Evolutionary conservation across 495 filamentous ascomycete species (phyloP).

Genomic region (Cryomyces minteri): DNA sequence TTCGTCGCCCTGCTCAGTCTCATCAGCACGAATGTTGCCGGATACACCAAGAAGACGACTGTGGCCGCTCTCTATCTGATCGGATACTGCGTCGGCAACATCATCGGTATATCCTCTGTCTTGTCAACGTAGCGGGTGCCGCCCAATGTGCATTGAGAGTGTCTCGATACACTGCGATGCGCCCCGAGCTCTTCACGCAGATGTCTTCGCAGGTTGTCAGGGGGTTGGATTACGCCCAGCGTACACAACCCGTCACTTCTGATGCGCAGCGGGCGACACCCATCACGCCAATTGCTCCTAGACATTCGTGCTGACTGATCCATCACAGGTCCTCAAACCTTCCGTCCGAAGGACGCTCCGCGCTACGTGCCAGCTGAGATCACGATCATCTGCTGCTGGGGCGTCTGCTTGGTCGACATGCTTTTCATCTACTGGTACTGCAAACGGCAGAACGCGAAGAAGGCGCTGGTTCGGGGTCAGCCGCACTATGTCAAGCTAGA

Average conservation of each 20-base stretch:
- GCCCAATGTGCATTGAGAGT: background rate
- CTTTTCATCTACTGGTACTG: conserved; percentile 47
- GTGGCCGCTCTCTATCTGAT: conserved; percentile 54
- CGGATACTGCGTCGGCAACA: conserved; percentile 12
- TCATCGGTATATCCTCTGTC: conserved; percentile 18
- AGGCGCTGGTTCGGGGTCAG: conserved; percentile 29
- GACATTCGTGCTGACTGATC: conserved; percentile 4
- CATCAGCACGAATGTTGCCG: conserved; percentile 46
- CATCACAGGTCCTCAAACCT: conserved; percentile 33
- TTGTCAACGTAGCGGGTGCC: background rate
- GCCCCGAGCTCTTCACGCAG: background rate
- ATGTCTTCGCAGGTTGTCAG: no score
- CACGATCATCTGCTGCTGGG: conserved; percentile 46
- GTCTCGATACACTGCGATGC: background rate
- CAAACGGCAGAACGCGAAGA: conserved; percentile 38
- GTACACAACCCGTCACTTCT: no score
- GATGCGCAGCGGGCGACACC: no score
- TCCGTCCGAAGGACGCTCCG: conserved; percentile 36
- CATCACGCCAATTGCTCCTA: no score
- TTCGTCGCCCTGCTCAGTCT: conserved; percentile 39
- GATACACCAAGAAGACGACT: conserved; percentile 62
- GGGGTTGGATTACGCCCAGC: no score
- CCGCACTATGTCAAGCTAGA: conserved; percentile 45
- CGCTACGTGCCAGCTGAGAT: conserved; percentile 51
- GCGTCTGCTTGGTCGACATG: conserved; percentile 34